A percentile compares a stretch with the other conserved stretches of the same genome.
Conservation (phyloP, 352 stramenopile genomes). For the Thalassiosira livingstoniorum region DNA sequence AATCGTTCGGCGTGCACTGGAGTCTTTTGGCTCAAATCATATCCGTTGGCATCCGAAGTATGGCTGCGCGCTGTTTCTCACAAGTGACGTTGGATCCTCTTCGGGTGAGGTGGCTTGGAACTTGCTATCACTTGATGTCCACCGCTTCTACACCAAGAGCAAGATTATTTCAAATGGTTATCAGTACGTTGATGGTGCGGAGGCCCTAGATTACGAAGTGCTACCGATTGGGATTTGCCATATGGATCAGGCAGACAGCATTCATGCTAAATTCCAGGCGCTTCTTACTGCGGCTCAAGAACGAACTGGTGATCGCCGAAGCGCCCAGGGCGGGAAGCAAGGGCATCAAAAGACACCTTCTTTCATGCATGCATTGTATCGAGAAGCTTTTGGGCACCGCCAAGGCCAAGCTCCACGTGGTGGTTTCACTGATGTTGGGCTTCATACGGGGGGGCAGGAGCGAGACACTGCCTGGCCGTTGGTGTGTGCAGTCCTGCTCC, state of each 20-base stretch:
- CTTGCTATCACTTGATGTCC: slow-evolving; percentile 56
- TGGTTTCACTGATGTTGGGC: slow-evolving; percentile 56
- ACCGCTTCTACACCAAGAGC: slow-evolving; percentile 45
- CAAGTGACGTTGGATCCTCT: slow-evolving; percentile 38
- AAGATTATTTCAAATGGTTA: slow-evolving; percentile 32
- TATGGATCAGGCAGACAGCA: slow-evolving; percentile 14
- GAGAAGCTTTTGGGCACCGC: slow-evolving; percentile 27
- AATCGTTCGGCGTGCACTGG: slow-evolving; percentile 26
- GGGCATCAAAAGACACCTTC: slow-evolving; percentile 58
- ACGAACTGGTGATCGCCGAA: slow-evolving; percentile 31
- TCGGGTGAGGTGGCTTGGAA: slow-evolving; percentile 42
- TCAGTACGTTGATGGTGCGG: slow-evolving; percentile 37
- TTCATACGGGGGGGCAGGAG: slow-evolving; percentile 50
- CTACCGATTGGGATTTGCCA: slow-evolving; percentile 43
- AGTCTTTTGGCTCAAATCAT: slow-evolving; percentile 6
- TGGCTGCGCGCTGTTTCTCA: slow-evolving; percentile 56
- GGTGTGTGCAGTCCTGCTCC: slow-evolving; percentile 26
- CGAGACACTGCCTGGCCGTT: slow-evolving; percentile 36
- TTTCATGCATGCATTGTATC: slow-evolving; percentile 56
- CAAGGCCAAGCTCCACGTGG: slow-evolving; percentile 25
- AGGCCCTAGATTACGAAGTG: slow-evolving; percentile 38
- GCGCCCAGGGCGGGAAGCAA: not conserved
- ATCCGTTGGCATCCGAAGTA: slow-evolving; percentile 56
- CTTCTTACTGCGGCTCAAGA: slow-evolving; percentile 23
- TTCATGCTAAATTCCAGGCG: slow-evolving; percentile 32